A percentile compares a stretch with the other conserved stretches of the same genome.
Conservation (phyloP, 2,329 filamentous ascomycete species). For the Trichoderma sp. region DNA sequence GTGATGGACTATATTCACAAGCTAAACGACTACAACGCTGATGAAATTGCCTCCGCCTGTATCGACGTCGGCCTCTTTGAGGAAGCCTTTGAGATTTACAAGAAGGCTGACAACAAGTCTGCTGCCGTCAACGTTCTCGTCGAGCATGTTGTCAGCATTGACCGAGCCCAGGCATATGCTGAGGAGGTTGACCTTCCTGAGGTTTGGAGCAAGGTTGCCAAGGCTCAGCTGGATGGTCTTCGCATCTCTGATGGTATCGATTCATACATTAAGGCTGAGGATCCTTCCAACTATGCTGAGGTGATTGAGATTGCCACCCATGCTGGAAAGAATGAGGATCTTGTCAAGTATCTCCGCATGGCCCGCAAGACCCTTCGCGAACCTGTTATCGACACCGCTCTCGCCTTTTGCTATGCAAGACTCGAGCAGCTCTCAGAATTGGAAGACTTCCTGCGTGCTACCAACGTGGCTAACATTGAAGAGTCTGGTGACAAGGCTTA, state of each 20-base stretch:
- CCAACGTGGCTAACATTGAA: slow-evolving; percentile 94
- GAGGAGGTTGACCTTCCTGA: slow-evolving; percentile 92
- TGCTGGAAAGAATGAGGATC: slow-evolving; percentile 95
- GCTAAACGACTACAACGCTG: slow-evolving; percentile 83
- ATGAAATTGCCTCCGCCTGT: slow-evolving; percentile 90
- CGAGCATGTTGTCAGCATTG: slow-evolving; percentile 96
- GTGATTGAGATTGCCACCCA: slow-evolving; percentile 95
- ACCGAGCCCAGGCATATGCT: slow-evolving; percentile 92
- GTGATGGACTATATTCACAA: slow-evolving; percentile 96
- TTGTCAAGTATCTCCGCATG: slow-evolving; percentile 96
- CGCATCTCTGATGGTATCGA: slow-evolving; percentile 91
- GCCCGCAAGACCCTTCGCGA: slow-evolving; percentile 95
- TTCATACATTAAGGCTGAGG: slow-evolving; percentile 93
- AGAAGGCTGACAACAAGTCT: slow-evolving; percentile 90
- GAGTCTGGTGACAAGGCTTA: slow-evolving; percentile 98
- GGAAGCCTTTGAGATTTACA: slow-evolving; percentile 97
- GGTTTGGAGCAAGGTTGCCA: slow-evolving; percentile 98
- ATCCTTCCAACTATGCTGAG: slow-evolving; percentile 90
- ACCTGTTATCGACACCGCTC: slow-evolving; percentile 85
- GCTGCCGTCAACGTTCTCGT: slow-evolving; percentile 90
- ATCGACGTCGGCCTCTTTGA: slow-evolving; percentile 94
- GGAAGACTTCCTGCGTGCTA: slow-evolving; percentile 90
- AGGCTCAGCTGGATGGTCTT: slow-evolving; percentile 94
- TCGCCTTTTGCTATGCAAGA: slow-evolving; percentile 91
- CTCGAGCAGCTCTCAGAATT: slow-evolving; percentile 90